Conservation (phyloP, 192 early-diverging fungal species). For the Coemansia sp. region DNA sequence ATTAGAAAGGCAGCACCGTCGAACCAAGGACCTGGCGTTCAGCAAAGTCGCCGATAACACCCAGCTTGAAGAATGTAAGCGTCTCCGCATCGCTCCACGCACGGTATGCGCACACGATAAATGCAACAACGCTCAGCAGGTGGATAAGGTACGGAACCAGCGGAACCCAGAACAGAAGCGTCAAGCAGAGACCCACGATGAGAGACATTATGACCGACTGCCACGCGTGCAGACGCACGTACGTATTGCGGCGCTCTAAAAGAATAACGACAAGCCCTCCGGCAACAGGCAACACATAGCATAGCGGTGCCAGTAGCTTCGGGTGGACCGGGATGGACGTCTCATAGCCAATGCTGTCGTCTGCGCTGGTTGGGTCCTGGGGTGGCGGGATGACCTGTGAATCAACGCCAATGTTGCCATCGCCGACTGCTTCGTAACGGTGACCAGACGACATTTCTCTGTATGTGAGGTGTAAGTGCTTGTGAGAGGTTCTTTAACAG, state of each 20-base stretch:
- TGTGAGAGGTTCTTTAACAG: not conserved
- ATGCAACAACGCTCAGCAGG: slow-evolving; percentile 27
- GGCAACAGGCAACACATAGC: slow-evolving; percentile 37
- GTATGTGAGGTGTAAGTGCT: not conserved
- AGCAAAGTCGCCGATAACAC: slow-evolving; percentile 47
- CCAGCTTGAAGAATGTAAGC: slow-evolving; percentile 53
- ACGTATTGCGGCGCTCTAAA: slow-evolving; percentile 48
- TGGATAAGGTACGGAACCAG: slow-evolving; percentile 31
- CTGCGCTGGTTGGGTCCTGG: slow-evolving; percentile 19
- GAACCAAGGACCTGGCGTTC: slow-evolving; percentile 53
- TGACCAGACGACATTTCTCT: slow-evolving; percentile 35
- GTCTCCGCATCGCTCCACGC: slow-evolving; percentile 51
- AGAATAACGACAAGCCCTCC: slow-evolving; percentile 38
- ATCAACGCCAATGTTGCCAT: slow-evolving; percentile 49
- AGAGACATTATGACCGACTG: slow-evolving; percentile 44
- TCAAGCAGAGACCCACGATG: slow-evolving; percentile 19
- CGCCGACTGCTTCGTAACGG: slow-evolving; percentile 48
- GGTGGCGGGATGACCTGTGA: slow-evolving; percentile 39
- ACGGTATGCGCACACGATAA: slow-evolving; percentile 30
- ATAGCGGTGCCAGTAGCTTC: slow-evolving; percentile 51
- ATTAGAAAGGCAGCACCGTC: slow-evolving; percentile 43
- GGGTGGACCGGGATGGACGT: slow-evolving; percentile 49
- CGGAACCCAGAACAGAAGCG: slow-evolving; percentile 49
- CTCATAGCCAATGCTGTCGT: slow-evolving; percentile 51
- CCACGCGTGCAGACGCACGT: slow-evolving; percentile 50